A percentile compares a stretch with the other conserved stretches of the same genome.
Evolutionary conservation across 352 stramenopile genomes (phyloP).

Genomic region (Globisporangium camurandrum): DNA sequence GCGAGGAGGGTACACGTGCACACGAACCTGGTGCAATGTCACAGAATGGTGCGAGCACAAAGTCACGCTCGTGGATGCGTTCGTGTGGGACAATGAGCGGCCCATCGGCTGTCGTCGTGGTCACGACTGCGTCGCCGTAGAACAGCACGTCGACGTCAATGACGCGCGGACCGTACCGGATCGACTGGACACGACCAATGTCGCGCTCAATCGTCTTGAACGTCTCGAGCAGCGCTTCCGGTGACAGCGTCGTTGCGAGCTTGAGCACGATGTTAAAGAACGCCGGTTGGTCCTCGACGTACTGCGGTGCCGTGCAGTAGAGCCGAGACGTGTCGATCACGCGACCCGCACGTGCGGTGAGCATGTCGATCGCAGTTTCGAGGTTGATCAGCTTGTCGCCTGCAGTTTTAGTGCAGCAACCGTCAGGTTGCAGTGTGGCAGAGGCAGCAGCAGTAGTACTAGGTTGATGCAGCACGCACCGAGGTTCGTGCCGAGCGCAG

Average conservation of each 20-base stretch:
- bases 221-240: conserved; percentile 64
- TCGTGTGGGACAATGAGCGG: conserved; percentile 92
- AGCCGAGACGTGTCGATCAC: conserved; percentile 86
- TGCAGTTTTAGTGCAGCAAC: conserved; percentile 8
- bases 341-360: conserved; percentile 33
- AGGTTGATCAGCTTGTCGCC: conserved; percentile 66
- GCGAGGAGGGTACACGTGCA: neutral
- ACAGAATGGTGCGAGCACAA: conserved; percentile 94
- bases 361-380: conserved; percentile 48
- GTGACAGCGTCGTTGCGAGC: conserved; percentile 76
- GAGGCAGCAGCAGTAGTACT: too few relatives aligned
- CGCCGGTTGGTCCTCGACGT: conserved; percentile 91
- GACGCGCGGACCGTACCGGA: conserved; percentile 86
- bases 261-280: conserved; percentile 93
- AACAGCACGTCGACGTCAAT: conserved; percentile 96
- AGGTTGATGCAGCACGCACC: conserved; percentile 31
- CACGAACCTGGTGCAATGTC: conserved; percentile 77
- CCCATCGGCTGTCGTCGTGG: conserved; percentile 53
- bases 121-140: conserved; percentile 76
- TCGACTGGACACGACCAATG: conserved; percentile 72
- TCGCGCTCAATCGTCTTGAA: conserved; percentile 89
- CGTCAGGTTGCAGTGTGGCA: too few relatives aligned
- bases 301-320: conserved; percentile 91
- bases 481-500: conserved; percentile 71
- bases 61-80: conserved; percentile 91